Conservation (phyloP, 164 flowering plant species). For the Dillenia turbinata region DNA sequence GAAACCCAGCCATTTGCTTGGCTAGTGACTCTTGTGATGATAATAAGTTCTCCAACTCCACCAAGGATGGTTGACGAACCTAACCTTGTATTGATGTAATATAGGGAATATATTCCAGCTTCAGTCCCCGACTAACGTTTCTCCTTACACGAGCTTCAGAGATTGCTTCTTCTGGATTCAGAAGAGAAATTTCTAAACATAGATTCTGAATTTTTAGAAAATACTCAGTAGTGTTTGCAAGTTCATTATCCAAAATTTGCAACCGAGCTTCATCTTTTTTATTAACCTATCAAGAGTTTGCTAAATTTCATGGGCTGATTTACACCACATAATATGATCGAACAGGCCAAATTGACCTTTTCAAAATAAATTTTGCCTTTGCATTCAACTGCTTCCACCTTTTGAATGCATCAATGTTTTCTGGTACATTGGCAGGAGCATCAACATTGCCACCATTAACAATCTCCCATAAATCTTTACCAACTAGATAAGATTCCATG, state of each 20-base stretch:
- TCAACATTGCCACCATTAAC: background rate
- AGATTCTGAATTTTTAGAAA: slow-evolving; percentile 10
- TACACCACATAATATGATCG: slow-evolving; percentile 1
- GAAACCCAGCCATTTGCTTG: slow-evolving; percentile 1
- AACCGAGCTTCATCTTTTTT: slow-evolving; percentile 5
- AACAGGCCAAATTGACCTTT: background rate
- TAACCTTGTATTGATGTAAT: background rate
- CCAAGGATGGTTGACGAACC: slow-evolving; percentile 3
- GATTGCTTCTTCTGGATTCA: slow-evolving; percentile 5
- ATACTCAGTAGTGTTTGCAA: slow-evolving; percentile 7
- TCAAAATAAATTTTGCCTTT: background rate
- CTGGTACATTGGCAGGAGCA: background rate
- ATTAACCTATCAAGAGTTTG: slow-evolving; percentile 9
- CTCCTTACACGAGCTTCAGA: slow-evolving; percentile 4
- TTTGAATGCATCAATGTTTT: slow-evolving; percentile 1
- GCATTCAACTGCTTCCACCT: slow-evolving; percentile 3
- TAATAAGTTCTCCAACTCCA: slow-evolving; percentile 8
- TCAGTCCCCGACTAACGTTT: slow-evolving; percentile 1
- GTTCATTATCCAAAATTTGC: slow-evolving; percentile 11
- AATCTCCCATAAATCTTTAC: slow-evolving; percentile 9
- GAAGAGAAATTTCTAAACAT: background rate
- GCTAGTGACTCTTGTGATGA: slow-evolving; percentile 5
- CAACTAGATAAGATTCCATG: slow-evolving; percentile 6
- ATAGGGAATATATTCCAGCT: background rate
- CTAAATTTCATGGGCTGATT: slow-evolving; percentile 4